These are phyloP conservation scores for Collybiopsis luxurians DNA, from an alignment of 768 basidiomycete genomes.

Conservation along the genomic window DNA sequence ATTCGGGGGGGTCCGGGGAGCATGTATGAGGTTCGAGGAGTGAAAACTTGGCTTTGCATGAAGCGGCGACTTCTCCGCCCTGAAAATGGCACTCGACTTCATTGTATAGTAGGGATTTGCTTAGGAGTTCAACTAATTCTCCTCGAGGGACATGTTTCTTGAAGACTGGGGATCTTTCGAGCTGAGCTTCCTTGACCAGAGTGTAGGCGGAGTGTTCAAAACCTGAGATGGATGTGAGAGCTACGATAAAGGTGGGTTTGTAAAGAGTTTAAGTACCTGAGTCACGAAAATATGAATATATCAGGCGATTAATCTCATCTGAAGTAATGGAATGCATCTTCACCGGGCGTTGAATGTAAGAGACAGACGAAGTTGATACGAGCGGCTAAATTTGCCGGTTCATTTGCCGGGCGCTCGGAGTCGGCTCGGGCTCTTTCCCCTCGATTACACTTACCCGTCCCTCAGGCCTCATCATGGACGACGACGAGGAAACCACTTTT, in stretches of 20 bases:
- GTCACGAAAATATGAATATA: slow-evolving; percentile 81
- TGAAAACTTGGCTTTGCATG: slow-evolving; percentile 71
- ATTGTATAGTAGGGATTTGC: slow-evolving; percentile 75
- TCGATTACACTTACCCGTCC: not conserved
- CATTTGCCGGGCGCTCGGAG: not conserved
- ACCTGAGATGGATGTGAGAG: slow-evolving; percentile 40
- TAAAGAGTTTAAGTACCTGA: slow-evolving; percentile 51
- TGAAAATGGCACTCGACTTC: slow-evolving; percentile 87
- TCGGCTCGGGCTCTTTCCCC: not conserved
- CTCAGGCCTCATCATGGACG: not conserved
- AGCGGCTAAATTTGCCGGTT: not conserved
- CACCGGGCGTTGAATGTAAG: not conserved
- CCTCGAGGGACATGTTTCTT: slow-evolving; percentile 74
- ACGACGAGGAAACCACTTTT: not conserved
- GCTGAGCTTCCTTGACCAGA: slow-evolving; percentile 69
- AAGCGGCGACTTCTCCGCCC: slow-evolving; percentile 53
- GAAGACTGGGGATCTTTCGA: slow-evolving; percentile 67
- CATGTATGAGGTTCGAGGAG: slow-evolving; percentile 76
- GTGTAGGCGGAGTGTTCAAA: slow-evolving; percentile 81
- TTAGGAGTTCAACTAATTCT: slow-evolving; percentile 76
- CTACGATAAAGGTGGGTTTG: not conserved
- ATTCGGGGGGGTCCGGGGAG: slow-evolving; percentile 43
- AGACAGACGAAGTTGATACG: not conserved
- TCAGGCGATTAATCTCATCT: slow-evolving; percentile 83
- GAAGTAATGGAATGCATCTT: slow-evolving; percentile 62